phyloP scores from a whole-genome alignment of 306 rosid species.

The Malus sylvestris region DNA sequence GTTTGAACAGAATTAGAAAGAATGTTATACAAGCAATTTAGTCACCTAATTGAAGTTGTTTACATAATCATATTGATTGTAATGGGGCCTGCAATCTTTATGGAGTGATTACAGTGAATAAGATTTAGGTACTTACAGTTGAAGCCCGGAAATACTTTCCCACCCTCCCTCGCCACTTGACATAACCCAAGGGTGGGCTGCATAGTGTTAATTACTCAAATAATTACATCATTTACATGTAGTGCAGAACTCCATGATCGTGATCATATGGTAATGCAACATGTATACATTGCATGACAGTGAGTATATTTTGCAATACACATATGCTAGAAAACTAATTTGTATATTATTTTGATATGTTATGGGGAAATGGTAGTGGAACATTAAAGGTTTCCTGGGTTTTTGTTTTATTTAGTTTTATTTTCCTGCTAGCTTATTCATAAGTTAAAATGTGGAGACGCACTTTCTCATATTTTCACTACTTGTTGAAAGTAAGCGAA shows the following conservation, averaged over 20 bases:
- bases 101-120: neutral
- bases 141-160: too few species aligned
- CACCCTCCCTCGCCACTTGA: neutral
- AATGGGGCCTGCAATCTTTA: neutral
- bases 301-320: neutral
- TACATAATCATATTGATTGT: neutral
- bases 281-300: neutral
- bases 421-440: neutral
- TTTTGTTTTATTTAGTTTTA: neutral
- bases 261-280: neutral
- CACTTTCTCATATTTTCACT: neutral
- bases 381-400: neutral
- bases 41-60: neutral
- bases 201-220: neutral
- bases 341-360: neutral
- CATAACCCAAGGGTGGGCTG: neutral
- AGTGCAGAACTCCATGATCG: neutral
- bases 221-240: neutral
- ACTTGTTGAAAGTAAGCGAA: neutral
- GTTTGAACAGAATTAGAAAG: neutral
- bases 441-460: neutral
- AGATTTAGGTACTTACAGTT: neutral
- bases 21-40: neutral
- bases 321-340: neutral
- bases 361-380: neutral